phyloP scores from a whole-genome alignment of 2,329 filamentous ascomycete genomes.

The Aspergillus vadensis region DNA sequence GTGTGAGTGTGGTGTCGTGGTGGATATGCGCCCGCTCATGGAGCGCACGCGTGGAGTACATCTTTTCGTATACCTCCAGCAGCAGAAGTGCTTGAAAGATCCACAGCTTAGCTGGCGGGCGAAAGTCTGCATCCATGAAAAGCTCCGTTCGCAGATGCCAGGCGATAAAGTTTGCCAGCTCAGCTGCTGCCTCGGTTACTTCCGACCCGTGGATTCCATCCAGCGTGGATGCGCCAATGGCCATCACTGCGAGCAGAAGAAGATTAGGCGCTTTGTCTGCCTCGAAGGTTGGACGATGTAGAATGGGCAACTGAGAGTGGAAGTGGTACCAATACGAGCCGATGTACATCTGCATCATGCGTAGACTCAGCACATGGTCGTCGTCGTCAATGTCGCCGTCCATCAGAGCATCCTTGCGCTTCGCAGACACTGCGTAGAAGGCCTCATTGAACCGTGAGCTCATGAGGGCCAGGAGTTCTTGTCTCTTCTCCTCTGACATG shows the following conservation, averaged over 20 bases:
- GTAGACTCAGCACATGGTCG: slow-evolving; percentile 70
- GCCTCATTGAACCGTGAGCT: slow-evolving; percentile 78
- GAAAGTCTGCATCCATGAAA: slow-evolving; percentile 86
- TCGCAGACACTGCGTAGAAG: slow-evolving; percentile 70
- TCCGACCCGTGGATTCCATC: slow-evolving; percentile 78
- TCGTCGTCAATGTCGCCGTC: slow-evolving; percentile 72
- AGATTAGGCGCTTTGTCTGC: slow-evolving; percentile 84
- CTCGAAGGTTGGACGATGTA: slow-evolving; percentile 91
- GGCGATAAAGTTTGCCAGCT: slow-evolving; percentile 84
- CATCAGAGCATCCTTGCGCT: slow-evolving; percentile 74
- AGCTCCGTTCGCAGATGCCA: slow-evolving; percentile 96
- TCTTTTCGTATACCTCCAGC: slow-evolving; percentile 94
- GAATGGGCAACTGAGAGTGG: slow-evolving; percentile 88
- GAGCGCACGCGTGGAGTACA: slow-evolving; percentile 88
- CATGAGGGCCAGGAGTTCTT: slow-evolving; percentile 80
- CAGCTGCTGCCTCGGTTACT: slow-evolving; percentile 73
- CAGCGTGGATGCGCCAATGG: slow-evolving; percentile 85
- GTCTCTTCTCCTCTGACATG: slow-evolving; percentile 84
- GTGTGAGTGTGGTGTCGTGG: slow-evolving; percentile 89
- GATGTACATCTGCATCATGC: slow-evolving; percentile 96
- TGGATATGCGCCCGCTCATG: slow-evolving; percentile 97
- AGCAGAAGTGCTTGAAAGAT: slow-evolving; percentile 89
- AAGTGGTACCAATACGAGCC: slow-evolving; percentile 94
- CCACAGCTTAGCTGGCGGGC: slow-evolving; percentile 92
- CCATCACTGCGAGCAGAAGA: slow-evolving; percentile 84